These are phyloP conservation scores for Saturnispora zaruensis DNA, from an alignment of 805 yeast species.

Conservation along the genomic window DNA sequence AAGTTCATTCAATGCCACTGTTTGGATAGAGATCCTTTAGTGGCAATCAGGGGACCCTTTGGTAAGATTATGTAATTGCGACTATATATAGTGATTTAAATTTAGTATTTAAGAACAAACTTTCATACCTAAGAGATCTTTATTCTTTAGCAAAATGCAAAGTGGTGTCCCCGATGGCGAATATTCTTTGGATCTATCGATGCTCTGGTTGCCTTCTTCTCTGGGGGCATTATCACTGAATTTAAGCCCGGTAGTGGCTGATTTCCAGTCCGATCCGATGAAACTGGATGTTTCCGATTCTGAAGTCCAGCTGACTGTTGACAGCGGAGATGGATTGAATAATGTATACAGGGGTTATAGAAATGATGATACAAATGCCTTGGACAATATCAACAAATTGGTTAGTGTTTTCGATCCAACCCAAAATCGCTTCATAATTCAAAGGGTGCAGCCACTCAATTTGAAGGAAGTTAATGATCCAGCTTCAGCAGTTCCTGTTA, in stretches of 20 bases:
- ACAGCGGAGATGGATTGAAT: neutral
- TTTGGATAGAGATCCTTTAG: neutral
- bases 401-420: slow-evolving; percentile 3
- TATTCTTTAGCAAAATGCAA: slow-evolving; percentile 1
- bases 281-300: neutral
- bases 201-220: neutral
- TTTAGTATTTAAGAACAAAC: neutral
- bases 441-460: neutral
- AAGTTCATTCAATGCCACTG: neutral
- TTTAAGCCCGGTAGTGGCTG: neutral
- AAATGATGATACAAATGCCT: neutral
- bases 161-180: slow-evolving; percentile 29
- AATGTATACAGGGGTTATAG: neutral
- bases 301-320: neutral
- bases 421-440: neutral
- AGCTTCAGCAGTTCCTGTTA: neutral
- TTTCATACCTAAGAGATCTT: neutral
- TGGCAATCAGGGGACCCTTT: neutral
- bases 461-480: neutral
- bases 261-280: neutral
- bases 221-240: neutral
- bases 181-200: slow-evolving; percentile 25
- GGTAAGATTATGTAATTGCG: neutral
- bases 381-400: neutral
- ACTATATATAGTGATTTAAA: neutral